Percentiles rank a stretch among this genome's conserved stretches.
Conservation (phyloP, 495 filamentous ascomycete species). For the Tuber umbilicatum region DNA sequence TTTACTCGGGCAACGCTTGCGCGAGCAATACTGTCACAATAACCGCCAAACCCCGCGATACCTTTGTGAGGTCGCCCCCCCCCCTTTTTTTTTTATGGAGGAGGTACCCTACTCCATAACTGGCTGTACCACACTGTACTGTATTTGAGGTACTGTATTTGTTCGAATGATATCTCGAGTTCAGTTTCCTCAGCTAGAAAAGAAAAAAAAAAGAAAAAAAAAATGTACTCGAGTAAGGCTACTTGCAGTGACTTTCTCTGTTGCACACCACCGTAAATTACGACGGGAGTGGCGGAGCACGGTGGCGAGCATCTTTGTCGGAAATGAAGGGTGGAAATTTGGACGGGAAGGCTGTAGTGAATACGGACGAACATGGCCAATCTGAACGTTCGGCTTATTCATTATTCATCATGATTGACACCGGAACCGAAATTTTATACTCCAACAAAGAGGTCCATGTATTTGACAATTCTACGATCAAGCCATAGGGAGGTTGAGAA, state of each 20-base stretch:
- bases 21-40: background rate
- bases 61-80: no score
- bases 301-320: background rate
- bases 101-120: background rate
- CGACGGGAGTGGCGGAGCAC: background rate
- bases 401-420: background rate
- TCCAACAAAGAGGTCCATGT: background rate
- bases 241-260: background rate
- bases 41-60: background rate
- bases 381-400: background rate
- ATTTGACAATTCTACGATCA: background rate
- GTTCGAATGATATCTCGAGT: background rate
- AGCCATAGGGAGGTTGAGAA: background rate
- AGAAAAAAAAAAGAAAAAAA: background rate
- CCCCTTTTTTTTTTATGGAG: background rate
- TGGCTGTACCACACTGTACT: background rate
- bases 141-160: background rate
- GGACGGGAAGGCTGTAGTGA: background rate
- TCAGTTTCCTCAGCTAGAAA: background rate
- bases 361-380: background rate
- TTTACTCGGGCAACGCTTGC: background rate
- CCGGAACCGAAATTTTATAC: background rate
- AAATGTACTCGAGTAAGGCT: background rate
- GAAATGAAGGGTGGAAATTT: slow-evolving; percentile 4
- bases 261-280: background rate